A percentile compares a stretch with the other conserved stretches of the same genome.
Conservation (phyloP, 129 eudicot species). For the Lactuca sativa region DNA sequence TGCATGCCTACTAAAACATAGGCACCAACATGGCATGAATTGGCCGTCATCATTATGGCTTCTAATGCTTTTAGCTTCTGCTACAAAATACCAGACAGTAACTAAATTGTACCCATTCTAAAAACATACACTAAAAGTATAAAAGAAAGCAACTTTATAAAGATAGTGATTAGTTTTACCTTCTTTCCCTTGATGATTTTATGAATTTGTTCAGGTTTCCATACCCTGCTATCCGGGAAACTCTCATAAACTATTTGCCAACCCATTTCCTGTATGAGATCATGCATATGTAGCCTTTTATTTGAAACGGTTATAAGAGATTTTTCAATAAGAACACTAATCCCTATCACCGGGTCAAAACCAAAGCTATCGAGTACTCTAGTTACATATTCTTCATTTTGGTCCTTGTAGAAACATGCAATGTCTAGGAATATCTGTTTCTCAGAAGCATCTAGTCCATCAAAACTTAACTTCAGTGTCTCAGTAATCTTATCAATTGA, state of each 20-base stretch:
- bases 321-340: constrained; percentile 3
- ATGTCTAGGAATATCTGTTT: constrained; percentile 14
- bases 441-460: not conserved
- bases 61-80: not conserved
- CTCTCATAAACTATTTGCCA: not conserved
- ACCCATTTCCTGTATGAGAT: constrained; percentile 19
- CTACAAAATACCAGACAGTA: too few relatives aligned
- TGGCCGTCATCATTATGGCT: not conserved
- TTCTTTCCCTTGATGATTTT: not conserved
- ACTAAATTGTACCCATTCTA: not conserved
- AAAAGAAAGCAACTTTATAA: too few relatives aligned
- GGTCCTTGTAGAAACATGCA: constrained; percentile 7
- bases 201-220: not conserved
- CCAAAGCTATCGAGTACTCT: constrained; percentile 13
- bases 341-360: not conserved
- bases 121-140: too few relatives aligned
- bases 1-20: not conserved
- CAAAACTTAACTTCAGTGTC: constrained; percentile 1
- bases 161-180: not conserved
- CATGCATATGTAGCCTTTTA: not conserved
- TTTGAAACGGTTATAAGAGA: not conserved
- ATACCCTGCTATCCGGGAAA: not conserved
- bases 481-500: not conserved
- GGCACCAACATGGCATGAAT: not conserved
- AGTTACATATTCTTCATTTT: not conserved